A percentile compares a stretch with the other conserved stretches of the same genome.
Evolutionary conservation across 345 rosid genomes (phyloP).

Genomic region (sweet orange (Citrus sinensis)): DNA sequence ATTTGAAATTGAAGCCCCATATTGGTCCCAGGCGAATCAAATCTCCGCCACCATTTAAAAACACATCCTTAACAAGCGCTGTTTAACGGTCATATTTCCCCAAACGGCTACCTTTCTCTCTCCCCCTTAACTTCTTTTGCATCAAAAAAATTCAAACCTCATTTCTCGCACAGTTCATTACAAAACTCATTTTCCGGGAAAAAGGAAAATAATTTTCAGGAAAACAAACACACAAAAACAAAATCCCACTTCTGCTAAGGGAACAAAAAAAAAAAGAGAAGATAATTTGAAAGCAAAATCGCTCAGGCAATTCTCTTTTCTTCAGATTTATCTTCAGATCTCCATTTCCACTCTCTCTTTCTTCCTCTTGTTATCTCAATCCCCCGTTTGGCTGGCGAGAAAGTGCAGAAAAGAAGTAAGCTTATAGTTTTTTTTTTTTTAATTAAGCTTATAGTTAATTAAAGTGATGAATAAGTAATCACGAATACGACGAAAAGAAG

Average conservation of each 20-base stretch:
- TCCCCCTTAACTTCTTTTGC: neutral
- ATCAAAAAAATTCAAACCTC: neutral
- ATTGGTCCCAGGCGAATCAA: neutral
- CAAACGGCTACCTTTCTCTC: conserved; percentile 13
- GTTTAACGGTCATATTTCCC: conserved; percentile 35
- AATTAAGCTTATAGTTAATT: neutral
- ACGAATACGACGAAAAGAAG: neutral
- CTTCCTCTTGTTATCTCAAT: neutral
- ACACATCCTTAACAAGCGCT: conserved; percentile 16
- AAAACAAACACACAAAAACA: neutral
- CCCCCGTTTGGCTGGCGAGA: neutral
- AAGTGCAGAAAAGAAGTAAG: neutral
- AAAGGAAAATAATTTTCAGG: neutral
- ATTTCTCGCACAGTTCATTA: neutral
- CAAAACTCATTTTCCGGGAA: conserved; percentile 6
- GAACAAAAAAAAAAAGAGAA: neutral
- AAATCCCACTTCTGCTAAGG: neutral
- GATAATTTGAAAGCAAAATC: neutral
- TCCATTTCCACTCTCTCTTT: neutral
- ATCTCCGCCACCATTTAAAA: conserved; percentile 3
- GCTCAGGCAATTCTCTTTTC: neutral
- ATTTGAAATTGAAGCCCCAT: conserved; percentile 8
- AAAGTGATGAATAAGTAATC: too few relatives aligned
- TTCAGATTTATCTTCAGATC: conserved; percentile 25
- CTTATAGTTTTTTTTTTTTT: neutral